Conservation (phyloP, 164 flowering plant species). For the Tetracentron sinense region DNA sequence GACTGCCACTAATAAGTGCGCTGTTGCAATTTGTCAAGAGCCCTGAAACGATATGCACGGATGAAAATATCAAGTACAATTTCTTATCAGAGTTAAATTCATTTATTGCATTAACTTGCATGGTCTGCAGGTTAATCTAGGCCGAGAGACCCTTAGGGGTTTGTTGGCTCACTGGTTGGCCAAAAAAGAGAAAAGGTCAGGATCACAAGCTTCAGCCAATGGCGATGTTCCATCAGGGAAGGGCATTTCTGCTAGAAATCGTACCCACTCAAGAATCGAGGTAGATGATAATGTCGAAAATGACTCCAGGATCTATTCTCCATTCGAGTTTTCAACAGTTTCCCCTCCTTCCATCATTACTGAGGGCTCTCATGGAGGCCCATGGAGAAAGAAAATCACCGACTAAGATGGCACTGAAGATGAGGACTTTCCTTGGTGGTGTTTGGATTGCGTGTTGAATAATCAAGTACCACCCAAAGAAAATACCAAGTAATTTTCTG, state of each 20-base stretch:
- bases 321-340: slow-evolving; percentile 77
- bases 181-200: slow-evolving; percentile 66
- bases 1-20: too few species aligned
- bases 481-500: slow-evolving; percentile 70
- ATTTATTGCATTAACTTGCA: not conserved
- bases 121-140: slow-evolving; percentile 76
- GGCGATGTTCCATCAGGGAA: slow-evolving; percentile 67
- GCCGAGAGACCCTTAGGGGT: slow-evolving; percentile 95
- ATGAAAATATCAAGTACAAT: too few species aligned
- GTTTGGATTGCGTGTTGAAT: slow-evolving; percentile 83
- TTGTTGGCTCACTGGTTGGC: slow-evolving; percentile 74
- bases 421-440: slow-evolving; percentile 97
- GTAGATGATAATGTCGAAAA: slow-evolving; percentile 70
- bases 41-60: too few species aligned
- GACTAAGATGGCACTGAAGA: slow-evolving; percentile 94
- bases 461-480: slow-evolving; percentile 89
- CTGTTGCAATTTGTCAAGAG: too few species aligned
- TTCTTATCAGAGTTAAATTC: not conserved
- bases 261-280: slow-evolving; percentile 63
- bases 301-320: slow-evolving; percentile 70
- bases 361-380: slow-evolving; percentile 97
- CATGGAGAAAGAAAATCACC: slow-evolving; percentile 94
- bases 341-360: slow-evolving; percentile 93
- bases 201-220: slow-evolving; percentile 61
- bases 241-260: slow-evolving; percentile 46